Percentiles rank a stretch among this genome's conserved stretches.
These are phyloP conservation scores for Hemileia vastatrix DNA, from an alignment of 1,284 basidiomycete genomes.

Conservation along the genomic window DNA sequence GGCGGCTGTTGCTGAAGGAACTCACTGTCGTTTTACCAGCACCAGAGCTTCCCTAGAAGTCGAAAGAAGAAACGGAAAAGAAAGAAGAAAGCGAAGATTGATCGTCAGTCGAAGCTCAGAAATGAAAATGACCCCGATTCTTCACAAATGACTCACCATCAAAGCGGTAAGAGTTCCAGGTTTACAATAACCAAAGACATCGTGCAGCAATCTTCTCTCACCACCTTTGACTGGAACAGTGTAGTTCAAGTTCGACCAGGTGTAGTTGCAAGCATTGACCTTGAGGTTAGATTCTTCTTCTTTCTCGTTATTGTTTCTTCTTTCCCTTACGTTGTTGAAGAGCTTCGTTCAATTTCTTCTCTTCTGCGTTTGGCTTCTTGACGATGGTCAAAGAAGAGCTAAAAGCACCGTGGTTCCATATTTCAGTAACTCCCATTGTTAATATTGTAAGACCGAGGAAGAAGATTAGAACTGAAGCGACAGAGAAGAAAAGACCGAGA, in stretches of 20 bases:
- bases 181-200: slow-evolving; percentile 71
- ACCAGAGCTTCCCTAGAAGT: slow-evolving; percentile 57
- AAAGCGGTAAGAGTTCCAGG: slow-evolving; percentile 62
- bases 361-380: slow-evolving; percentile 50
- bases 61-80: no score
- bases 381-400: slow-evolving; percentile 26
- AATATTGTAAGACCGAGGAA: slow-evolving; percentile 28
- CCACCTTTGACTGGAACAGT: slow-evolving; percentile 52
- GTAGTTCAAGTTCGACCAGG: slow-evolving; percentile 43
- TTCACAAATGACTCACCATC: slow-evolving; percentile 44
- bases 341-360: slow-evolving; percentile 56
- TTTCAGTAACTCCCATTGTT: slow-evolving; percentile 28
- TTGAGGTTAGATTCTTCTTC: background rate
- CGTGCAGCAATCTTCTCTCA: slow-evolving; percentile 31
- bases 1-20: no score
- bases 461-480: slow-evolving; percentile 31
- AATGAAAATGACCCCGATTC: background rate
- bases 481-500: no score
- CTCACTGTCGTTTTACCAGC: slow-evolving; percentile 41
- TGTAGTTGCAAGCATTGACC: slow-evolving; percentile 22
- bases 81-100: background rate
- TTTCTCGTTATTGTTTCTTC: slow-evolving; percentile 9
- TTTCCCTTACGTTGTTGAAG: slow-evolving; percentile 54
- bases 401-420: slow-evolving; percentile 26
- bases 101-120: background rate